Evolutionary conservation across 163 green algal genomes (phyloP), one percentile per base, ranked within the genome.

Genomic region (Coccomyxa subellipsoidea): DNA sequence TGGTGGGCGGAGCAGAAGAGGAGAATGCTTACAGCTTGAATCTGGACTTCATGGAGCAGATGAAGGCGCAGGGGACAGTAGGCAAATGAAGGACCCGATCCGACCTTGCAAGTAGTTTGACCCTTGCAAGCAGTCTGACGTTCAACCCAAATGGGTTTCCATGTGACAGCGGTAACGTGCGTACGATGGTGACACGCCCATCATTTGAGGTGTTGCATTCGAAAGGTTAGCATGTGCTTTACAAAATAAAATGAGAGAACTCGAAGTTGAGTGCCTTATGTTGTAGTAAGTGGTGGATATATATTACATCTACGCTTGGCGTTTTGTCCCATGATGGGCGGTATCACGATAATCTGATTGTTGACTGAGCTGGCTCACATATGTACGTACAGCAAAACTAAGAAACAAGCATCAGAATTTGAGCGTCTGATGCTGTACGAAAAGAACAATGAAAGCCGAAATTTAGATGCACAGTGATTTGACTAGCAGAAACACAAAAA

Each of bases 21-120:
- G 59, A 91, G 27, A 81, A 80, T 1, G 95, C 90, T 81, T 92
- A 91, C 47, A 66, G 59, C 36, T 86, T 98, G 47, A 98, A 98
- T 83, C 34, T 35, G 18, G 94, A 98, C 0, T 98, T 98, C 82
- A 97, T 98, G 93, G 85, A 89, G 77, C 84, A 92, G 27, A 98
- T 98, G 93, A 71, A 84, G 32, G 71, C 34, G 40, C 27, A 38
- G 32, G n/a, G 71, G 34, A 38, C 34, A 78, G 32, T 36, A 73
- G 66, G 1, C 12, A 66, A n/a, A n/a, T n/a, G n/a, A n/a, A n/a
- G n/a, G n/a, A n/a, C n/a, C n/a, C n/a, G n/a, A n/a, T n/a, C n/a
- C n/a, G n/a, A n/a, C n/a, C n/a, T n/a, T n/a, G n/a, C n/a, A n/a
- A n/a, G n/a, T n/a, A n/a, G n/a, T n/a, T n/a, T 66, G 18, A 18